Percentiles rank a stretch among this genome's conserved stretches.
Evolutionary conservation across 2,329 filamentous ascomycete genomes (phyloP).

Genomic region (Verticillium dahliae): DNA sequence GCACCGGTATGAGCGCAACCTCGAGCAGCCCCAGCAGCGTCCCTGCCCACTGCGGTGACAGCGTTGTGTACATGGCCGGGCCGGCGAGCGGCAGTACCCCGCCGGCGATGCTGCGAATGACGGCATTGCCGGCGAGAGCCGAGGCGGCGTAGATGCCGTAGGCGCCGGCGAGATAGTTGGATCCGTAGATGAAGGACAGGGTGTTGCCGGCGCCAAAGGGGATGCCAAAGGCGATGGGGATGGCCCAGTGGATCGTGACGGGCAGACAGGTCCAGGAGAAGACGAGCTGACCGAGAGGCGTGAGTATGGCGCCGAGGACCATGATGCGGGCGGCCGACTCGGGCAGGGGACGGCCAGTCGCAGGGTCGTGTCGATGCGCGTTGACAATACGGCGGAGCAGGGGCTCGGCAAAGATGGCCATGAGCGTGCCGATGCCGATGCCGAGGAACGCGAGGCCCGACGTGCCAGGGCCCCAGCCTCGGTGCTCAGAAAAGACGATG

Average conservation of each 20-base stretch:
- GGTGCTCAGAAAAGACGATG: constrained; percentile 67
- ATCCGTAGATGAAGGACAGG: constrained; percentile 74
- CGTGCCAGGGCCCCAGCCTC: constrained; percentile 70
- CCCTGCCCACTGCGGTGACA: constrained; percentile 74
- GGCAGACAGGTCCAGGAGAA: constrained; percentile 88
- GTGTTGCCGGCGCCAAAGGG: constrained; percentile 75
- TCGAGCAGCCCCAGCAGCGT: constrained; percentile 71
- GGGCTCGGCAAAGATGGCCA: constrained; percentile 60
- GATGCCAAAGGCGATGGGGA: constrained; percentile 70
- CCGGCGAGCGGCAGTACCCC: constrained; percentile 73
- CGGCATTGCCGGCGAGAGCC: constrained; percentile 72
- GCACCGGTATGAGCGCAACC: constrained; percentile 69
- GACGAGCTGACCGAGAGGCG: constrained; percentile 73
- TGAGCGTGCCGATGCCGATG: constrained; percentile 56
- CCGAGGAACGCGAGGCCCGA: constrained; percentile 75
- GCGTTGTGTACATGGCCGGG: constrained; percentile 58
- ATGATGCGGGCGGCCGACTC: constrained; percentile 79
- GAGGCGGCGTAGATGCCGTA: constrained; percentile 80
- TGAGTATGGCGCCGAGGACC: constrained; percentile 67
- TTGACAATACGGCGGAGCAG: constrained; percentile 74
- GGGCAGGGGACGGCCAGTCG: constrained; percentile 65
- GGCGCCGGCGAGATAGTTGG: constrained; percentile 71
- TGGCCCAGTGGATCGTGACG: constrained; percentile 70
- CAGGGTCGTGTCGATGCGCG: constrained; percentile 64
- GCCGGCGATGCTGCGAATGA: constrained; percentile 67